Evolutionary conservation across 139 green algal species (phyloP), one percentile per base, ranked within the genome.

Genomic region (Microglena sp.): DNA sequence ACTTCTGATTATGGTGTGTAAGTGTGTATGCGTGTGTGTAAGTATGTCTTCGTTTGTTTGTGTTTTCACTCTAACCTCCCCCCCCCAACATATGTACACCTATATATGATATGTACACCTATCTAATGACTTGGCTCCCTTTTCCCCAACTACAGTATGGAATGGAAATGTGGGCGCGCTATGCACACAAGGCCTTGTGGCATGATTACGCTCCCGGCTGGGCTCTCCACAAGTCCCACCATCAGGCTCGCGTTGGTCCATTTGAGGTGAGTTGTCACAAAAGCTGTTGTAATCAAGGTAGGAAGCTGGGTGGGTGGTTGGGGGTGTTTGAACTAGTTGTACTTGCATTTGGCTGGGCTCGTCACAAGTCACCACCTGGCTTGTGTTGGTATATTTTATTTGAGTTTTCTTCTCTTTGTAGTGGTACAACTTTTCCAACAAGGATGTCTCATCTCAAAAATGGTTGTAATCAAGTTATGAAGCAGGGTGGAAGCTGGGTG

Each of bases 101-200:
- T 29, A 45, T 69, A 7, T 11, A 11, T n/a, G 11, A 15, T 11
- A 50, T 11, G 40, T 50, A 50, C 24, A 11, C 26, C n/a, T 3
- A 6, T 28, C 21, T n/a, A 57, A 1, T 53, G 8, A 33, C 64
- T 34, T n/a, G 18, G 11, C 40, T 50, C 11, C 40, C 50, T n/a
- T 36, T 0, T 46, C 4, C 64, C n/a, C n/a, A n/a, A n/a, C n/a
- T n/a, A 28, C 70, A 86, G 73, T 69, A 85, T 45, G 78, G 77
- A 7, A 91, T 90, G 87, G 87, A 95, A 77, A 91, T 95, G 77
- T 97, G 84, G 67, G 89, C 92, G 4, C 74, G 87, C n/a, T 97
- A 77, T 67, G 89, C 89, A 21, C 93, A 98, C 78, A 89, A 89
- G 60, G 76, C 78, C 15, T 77, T 97, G 61, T 98, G 93, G 93